Percentiles rank a stretch among this genome's conserved stretches.
Conservation (phyloP, 345 rosid species). For the Trapa bicornis region DNA sequence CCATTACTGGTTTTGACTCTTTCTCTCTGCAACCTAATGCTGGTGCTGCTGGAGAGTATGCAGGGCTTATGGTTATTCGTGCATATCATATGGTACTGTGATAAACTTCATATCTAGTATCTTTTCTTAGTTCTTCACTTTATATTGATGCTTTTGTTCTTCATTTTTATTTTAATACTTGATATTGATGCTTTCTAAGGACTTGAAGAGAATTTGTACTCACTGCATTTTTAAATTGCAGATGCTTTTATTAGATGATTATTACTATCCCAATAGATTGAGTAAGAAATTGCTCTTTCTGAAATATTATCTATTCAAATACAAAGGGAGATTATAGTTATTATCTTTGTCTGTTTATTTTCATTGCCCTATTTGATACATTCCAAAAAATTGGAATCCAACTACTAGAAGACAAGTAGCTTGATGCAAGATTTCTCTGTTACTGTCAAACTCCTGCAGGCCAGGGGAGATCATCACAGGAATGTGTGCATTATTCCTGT, state of each 20-base stretch:
- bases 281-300: background rate
- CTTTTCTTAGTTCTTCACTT: background rate
- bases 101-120: background rate
- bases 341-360: background rate
- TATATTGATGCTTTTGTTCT: background rate
- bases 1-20: slow-evolving; percentile 91
- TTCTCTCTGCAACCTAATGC: slow-evolving; percentile 99
- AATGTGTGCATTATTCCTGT: slow-evolving; percentile 96
- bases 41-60: slow-evolving; percentile 96
- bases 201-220: background rate
- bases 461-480: slow-evolving; percentile 94
- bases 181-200: background rate
- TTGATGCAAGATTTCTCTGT: no score
- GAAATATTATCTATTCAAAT: background rate
- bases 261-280: background rate
- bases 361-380: background rate
- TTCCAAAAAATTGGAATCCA: no score
- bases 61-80: slow-evolving; percentile 99
- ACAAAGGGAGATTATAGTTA: background rate
- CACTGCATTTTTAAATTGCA: background rate
- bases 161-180: background rate
- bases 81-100: slow-evolving; percentile 73
- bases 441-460: slow-evolving; percentile 26
- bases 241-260: background rate
- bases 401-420: no score